phyloP scores from a whole-genome alignment of 768 basidiomycete genomes.

The Pleurotus pulmonarius region DNA sequence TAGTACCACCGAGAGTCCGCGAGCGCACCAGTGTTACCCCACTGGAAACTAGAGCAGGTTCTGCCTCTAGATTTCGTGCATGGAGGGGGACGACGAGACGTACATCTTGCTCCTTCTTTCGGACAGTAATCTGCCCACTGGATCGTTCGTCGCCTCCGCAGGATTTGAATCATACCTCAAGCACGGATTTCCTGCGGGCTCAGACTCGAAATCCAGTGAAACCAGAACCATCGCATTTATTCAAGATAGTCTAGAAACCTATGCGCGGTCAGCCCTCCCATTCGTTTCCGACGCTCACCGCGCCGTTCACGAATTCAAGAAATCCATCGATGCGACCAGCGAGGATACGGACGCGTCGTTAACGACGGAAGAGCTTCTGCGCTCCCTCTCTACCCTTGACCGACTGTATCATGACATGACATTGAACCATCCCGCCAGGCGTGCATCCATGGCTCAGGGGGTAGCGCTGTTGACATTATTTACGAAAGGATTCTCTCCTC shows the following conservation, averaged over 20 bases:
- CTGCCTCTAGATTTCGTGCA: neutral
- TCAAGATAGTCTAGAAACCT: constrained; percentile 69
- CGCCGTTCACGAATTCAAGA: constrained; percentile 25
- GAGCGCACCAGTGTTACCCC: too few relatives aligned
- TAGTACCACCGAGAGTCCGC: too few relatives aligned
- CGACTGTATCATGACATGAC: constrained; percentile 80
- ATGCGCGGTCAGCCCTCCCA: constrained; percentile 70
- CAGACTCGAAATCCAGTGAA: constrained; percentile 18
- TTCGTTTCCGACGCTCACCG: constrained; percentile 76
- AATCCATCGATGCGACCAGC: neutral
- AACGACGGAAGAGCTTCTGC: constrained; percentile 26
- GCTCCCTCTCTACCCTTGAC: constrained; percentile 56
- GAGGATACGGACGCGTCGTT: constrained; percentile 8
- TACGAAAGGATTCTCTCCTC: constrained; percentile 71
- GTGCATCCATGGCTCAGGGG: constrained; percentile 90
- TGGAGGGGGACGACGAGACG: constrained; percentile 42
- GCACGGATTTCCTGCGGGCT: constrained; percentile 64
- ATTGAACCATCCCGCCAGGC: constrained; percentile 82
- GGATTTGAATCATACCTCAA: constrained; percentile 88
- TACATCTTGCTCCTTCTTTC: constrained; percentile 78
- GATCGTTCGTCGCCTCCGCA: constrained; percentile 92
- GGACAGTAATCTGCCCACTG: constrained; percentile 94
- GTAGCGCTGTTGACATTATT: constrained; percentile 89
- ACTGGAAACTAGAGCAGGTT: too few relatives aligned
- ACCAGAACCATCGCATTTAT: constrained; percentile 54